These are phyloP conservation scores for Vigna hirtella DNA, from an alignment of 306 rosid genomes.

Conservation along the genomic window DNA sequence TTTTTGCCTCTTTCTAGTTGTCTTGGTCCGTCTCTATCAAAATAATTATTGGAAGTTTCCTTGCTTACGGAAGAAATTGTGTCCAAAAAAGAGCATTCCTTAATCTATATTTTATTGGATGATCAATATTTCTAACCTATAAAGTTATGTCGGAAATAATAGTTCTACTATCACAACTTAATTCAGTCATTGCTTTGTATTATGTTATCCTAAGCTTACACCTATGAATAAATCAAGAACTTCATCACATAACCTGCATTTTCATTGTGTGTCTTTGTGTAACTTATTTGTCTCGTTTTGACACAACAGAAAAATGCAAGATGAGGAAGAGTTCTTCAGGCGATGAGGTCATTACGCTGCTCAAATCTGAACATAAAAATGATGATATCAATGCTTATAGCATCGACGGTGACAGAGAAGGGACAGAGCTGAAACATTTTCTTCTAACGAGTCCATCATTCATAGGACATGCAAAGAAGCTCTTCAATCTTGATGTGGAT, in stretches of 20 bases:
- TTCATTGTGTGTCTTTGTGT: background rate
- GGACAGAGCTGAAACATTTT: conserved; percentile 18
- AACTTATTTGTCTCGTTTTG: background rate
- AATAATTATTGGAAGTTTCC: background rate
- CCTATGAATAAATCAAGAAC: background rate
- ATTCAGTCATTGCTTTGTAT: background rate
- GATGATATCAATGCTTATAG: background rate
- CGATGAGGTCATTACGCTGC: background rate
- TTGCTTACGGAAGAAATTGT: background rate
- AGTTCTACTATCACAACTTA: no score
- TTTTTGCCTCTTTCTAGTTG: background rate
- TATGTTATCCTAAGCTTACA: background rate
- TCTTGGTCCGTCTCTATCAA: background rate
- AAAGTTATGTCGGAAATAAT: no score
- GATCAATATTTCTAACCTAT: background rate
- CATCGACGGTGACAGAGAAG: background rate
- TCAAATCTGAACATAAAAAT: conserved; percentile 8
- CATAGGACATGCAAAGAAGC: conserved; percentile 18
- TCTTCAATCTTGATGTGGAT: conserved; percentile 16
- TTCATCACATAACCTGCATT: background rate
- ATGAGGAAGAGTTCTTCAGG: background rate
- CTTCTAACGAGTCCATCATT: background rate
- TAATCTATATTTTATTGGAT: background rate
- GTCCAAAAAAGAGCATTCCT: background rate
- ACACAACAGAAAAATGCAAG: background rate